A percentile compares a stretch with the other conserved stretches of the same genome.
Conservation (phyloP, 352 stramenopile genomes). For the Phytopythium oedochilum region DNA sequence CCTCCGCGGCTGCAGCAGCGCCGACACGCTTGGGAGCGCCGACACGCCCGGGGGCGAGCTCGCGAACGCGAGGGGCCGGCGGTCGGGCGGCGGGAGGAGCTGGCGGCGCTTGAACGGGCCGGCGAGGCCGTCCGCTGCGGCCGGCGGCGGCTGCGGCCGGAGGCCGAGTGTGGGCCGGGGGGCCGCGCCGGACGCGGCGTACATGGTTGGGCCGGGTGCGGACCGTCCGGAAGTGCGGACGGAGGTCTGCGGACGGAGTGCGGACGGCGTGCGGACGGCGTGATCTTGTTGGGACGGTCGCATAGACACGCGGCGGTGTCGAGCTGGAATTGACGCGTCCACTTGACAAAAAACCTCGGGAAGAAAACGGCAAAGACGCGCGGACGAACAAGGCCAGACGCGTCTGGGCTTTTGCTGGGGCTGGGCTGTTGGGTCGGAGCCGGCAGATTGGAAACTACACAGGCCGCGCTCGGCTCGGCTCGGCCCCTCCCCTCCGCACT, state of each 20-base stretch:
- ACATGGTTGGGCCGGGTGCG: background rate
- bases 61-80: background rate
- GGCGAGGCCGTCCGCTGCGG: background rate
- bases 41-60: no score
- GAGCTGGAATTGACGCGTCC: constrained; percentile 6
- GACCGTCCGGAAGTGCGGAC: no score
- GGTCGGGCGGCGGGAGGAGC: background rate
- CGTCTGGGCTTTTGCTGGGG: no score
- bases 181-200: background rate
- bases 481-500: no score
- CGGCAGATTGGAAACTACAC: no score
- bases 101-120: constrained; percentile 1
- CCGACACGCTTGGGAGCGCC: background rate
- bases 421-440: no score
- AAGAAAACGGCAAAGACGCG: background rate
- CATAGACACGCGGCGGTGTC: constrained; percentile 7
- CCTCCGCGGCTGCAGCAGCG: background rate
- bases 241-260: background rate
- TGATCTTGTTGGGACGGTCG: no score
- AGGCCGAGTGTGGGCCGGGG: background rate
- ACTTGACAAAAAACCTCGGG: constrained; percentile 3
- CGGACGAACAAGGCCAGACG: no score
- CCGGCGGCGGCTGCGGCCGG: background rate
- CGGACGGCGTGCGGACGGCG: background rate
- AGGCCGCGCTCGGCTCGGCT: no score